Conservation (phyloP, 441 rosid genomes). For the Daphne laureola region DNA sequence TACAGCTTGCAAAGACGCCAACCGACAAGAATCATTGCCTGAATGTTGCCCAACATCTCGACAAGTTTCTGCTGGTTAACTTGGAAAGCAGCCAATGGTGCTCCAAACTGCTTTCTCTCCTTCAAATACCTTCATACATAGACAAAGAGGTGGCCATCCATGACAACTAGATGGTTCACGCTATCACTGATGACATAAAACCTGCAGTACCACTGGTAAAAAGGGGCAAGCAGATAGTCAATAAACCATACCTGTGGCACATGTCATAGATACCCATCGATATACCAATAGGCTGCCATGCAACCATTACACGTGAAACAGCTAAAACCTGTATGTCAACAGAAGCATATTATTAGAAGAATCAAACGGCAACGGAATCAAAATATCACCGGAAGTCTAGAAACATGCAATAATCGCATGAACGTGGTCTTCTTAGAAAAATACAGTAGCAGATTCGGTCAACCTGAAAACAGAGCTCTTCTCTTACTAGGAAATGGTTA, state of each 20-base stretch:
- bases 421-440: no score
- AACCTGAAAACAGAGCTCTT: slow-evolving; percentile 1
- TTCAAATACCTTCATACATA: slow-evolving; percentile 52
- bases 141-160: slow-evolving; percentile 3
- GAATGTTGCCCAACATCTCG: slow-evolving; percentile 76
- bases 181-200: neutral
- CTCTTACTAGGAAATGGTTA: neutral
- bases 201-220: neutral
- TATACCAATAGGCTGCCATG: slow-evolving; percentile 95
- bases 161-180: no score
- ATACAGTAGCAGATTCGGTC: no score
- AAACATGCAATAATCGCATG: neutral
- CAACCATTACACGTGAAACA: slow-evolving; percentile 88
- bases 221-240: neutral
- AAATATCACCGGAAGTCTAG: neutral
- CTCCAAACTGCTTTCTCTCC: slow-evolving; percentile 98
- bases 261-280: slow-evolving; percentile 94
- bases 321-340: slow-evolving; percentile 58
- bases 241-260: slow-evolving; percentile 68
- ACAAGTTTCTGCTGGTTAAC: slow-evolving; percentile 92
- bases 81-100: slow-evolving; percentile 89
- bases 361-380: slow-evolving; percentile 35
- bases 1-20: slow-evolving; percentile 95
- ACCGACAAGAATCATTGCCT: slow-evolving; percentile 86
- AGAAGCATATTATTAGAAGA: slow-evolving; percentile 18